phyloP scores from a whole-genome alignment of 192 early-diverging fungal genomes.

The Rhizophagus clarus region DNA sequence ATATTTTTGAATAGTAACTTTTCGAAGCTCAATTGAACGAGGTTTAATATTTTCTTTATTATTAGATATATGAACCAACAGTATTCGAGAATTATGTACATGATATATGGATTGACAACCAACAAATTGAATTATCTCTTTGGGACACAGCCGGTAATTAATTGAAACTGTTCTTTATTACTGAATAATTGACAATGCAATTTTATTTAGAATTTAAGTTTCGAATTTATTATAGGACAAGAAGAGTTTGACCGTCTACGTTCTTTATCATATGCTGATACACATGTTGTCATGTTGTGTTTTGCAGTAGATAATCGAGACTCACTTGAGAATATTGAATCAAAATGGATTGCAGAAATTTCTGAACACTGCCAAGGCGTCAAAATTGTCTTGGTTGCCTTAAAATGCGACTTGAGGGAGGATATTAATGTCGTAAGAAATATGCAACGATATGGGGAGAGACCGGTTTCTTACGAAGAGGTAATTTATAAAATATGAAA shows the following conservation, averaged over 20 bases:
- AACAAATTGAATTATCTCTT: constrained; percentile 40
- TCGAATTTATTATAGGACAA: constrained; percentile 57
- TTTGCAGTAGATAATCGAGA: constrained; percentile 84
- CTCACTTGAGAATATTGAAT: constrained; percentile 78
- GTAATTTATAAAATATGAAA: constrained; percentile 39
- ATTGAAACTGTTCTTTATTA: background rate
- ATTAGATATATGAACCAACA: constrained; percentile 47
- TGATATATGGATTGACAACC: constrained; percentile 41
- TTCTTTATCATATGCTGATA: constrained; percentile 89
- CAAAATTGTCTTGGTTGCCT: constrained; percentile 83
- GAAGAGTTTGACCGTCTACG: constrained; percentile 97
- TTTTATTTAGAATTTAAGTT: background rate
- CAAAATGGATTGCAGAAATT: constrained; percentile 87
- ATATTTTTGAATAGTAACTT: too few species aligned
- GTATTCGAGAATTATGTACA: constrained; percentile 47
- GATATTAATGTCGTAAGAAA: constrained; percentile 74
- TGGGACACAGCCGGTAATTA: constrained; percentile 46
- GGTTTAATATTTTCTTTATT: background rate
- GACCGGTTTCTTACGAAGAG: constrained; percentile 73
- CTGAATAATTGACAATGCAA: background rate
- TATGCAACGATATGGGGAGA: constrained; percentile 69
- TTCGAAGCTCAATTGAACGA: too few species aligned
- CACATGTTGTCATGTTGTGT: constrained; percentile 91
- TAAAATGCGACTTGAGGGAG: constrained; percentile 87
- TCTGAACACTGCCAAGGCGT: constrained; percentile 81